Evolutionary conservation across 2,329 filamentous ascomycete species (phyloP).

Genomic region (Graphilbum fragrans): DNA sequence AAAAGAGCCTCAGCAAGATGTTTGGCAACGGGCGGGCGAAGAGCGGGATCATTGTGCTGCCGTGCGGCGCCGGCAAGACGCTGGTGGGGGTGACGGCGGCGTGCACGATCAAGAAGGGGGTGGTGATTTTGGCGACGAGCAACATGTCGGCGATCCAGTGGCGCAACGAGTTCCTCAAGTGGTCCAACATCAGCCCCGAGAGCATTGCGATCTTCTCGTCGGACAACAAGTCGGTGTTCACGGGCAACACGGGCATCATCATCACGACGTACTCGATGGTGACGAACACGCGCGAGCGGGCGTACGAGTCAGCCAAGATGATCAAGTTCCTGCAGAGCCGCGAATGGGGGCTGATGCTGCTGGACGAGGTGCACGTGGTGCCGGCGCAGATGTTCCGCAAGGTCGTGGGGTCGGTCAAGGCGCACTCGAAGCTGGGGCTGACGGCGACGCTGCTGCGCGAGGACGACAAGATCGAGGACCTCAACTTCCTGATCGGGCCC

Average conservation of each 20-base stretch:
- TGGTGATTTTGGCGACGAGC: slow-evolving; percentile 90
- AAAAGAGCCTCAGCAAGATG: slow-evolving; percentile 98
- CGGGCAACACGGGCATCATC: slow-evolving; percentile 85
- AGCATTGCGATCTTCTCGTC: slow-evolving; percentile 94
- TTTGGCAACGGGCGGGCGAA: slow-evolving; percentile 96
- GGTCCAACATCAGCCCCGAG: slow-evolving; percentile 88
- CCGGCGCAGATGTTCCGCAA: slow-evolving; percentile 93
- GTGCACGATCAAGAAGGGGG: slow-evolving; percentile 93
- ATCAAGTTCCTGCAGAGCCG: slow-evolving; percentile 84
- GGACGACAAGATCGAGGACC: slow-evolving; percentile 94
- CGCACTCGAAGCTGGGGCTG: slow-evolving; percentile 87
- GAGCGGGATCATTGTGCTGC: slow-evolving; percentile 93
- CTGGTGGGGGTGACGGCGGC: slow-evolving; percentile 96
- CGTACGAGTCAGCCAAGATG: slow-evolving; percentile 91
- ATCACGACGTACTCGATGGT: slow-evolving; percentile 99
- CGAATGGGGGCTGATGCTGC: slow-evolving; percentile 95
- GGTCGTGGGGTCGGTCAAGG: slow-evolving; percentile 85
- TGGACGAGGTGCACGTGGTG: slow-evolving; percentile 97
- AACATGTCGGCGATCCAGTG: slow-evolving; percentile 98
- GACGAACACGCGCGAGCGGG: slow-evolving; percentile 75
- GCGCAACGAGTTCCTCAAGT: slow-evolving; percentile 92
- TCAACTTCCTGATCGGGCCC: slow-evolving; percentile 94
- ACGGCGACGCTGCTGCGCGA: slow-evolving; percentile 91
- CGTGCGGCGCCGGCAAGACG: slow-evolving; percentile 94
- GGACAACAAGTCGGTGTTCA: slow-evolving; percentile 75